A percentile compares a stretch with the other conserved stretches of the same genome.
Conservation (phyloP, 2,329 filamentous ascomycete species). For the Neurospora sp. region DNA sequence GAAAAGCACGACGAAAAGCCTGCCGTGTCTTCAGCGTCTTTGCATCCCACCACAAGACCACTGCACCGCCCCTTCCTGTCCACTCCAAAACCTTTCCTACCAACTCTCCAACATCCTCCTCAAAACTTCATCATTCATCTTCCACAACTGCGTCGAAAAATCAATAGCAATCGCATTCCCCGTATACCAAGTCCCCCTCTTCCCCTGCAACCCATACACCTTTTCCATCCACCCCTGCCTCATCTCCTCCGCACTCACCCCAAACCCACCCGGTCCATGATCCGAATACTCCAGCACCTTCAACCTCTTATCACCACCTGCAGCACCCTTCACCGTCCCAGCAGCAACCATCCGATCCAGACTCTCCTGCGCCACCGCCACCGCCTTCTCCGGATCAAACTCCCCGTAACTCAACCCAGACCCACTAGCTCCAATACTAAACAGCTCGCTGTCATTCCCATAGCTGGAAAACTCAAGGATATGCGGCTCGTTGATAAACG, state of each 20-base stretch:
- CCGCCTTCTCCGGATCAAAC: background rate
- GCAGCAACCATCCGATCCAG: constrained; percentile 12
- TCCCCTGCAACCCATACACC: constrained; percentile 16
- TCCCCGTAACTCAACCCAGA: background rate
- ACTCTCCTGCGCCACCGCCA: constrained; percentile 1
- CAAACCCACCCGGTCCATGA: constrained; percentile 8
- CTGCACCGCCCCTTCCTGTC: too few relatives aligned
- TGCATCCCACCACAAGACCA: too few relatives aligned
- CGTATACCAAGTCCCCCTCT: constrained; percentile 16
- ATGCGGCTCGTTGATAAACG: constrained; percentile 4
- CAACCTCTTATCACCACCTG: background rate
- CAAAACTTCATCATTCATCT: constrained; percentile 16
- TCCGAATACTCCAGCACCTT: constrained; percentile 7
- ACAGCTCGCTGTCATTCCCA: constrained; percentile 6
- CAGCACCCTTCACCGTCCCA: constrained; percentile 8
- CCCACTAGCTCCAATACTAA: constrained; percentile 5
- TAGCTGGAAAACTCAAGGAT: constrained; percentile 7
- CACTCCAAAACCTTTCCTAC: too few relatives aligned
- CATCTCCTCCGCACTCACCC: constrained; percentile 12
- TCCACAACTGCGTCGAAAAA: constrained; percentile 16
- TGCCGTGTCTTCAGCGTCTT: too few relatives aligned
- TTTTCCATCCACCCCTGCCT: constrained; percentile 13
- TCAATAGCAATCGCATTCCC: constrained; percentile 16
- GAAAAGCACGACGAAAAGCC: too few relatives aligned
- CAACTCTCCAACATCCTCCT: constrained; percentile 6